Evolutionary conservation across 108 stramenopile genomes (phyloP).

Genomic region (Nannochloropsis salina): DNA sequence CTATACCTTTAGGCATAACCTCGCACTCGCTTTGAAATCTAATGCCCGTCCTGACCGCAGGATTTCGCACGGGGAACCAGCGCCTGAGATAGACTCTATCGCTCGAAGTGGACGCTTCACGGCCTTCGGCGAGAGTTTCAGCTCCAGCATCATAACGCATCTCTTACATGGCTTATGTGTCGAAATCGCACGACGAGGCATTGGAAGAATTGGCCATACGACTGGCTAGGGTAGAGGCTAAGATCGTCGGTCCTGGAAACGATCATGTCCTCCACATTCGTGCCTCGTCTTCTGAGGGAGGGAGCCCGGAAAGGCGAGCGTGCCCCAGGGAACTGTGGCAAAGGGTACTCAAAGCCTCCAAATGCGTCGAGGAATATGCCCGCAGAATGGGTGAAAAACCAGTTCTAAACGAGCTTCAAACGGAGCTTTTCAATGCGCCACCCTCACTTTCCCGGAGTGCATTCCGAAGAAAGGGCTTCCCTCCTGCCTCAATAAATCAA

Average conservation of each 20-base stretch:
- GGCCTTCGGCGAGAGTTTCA: too few species aligned
- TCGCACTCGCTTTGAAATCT: too few species aligned
- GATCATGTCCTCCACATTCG: too few species aligned
- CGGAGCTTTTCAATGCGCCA: background rate
- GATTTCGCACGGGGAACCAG: too few species aligned
- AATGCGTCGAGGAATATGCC: background rate
- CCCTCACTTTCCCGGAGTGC: background rate
- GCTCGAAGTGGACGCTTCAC: too few species aligned
- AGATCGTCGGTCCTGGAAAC: background rate
- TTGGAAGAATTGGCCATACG: conserved; percentile 13
- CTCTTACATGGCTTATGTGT: too few species aligned
- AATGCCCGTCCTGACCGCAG: too few species aligned
- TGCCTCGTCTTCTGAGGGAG: background rate
- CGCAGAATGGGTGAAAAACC: background rate
- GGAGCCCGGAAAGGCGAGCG: background rate
- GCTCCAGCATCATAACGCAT: too few species aligned
- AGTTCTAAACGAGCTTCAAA: background rate
- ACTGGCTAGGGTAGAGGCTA: background rate
- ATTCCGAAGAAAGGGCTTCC: background rate
- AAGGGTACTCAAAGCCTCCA: background rate
- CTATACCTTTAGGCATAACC: too few species aligned
- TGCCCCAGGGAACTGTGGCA: background rate
- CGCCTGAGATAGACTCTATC: too few species aligned
- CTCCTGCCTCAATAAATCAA: background rate
- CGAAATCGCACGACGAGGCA: background rate